Evolutionary conservation across 306 rosid genomes (phyloP), one percentile per base, ranked within the genome.

Genomic region (Psophocarpus tetragonolobus): DNA sequence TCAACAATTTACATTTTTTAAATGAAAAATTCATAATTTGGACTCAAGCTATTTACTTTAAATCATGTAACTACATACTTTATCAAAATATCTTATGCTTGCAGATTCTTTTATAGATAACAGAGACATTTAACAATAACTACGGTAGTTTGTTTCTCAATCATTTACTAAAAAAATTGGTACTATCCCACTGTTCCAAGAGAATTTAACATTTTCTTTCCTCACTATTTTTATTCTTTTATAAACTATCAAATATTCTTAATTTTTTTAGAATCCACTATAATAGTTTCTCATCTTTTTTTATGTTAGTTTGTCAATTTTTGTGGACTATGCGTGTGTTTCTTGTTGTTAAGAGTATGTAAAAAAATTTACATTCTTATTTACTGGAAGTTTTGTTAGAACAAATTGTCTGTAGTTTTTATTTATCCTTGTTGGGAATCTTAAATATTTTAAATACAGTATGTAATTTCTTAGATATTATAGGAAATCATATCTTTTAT

Each of bases 261-360:
- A 7, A 33, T 11, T 39, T 62, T 64, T 38, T 76, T 13, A 71
- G 74, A 27, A 81, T 32, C 53, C 23, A 39, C 39, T 77, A 15
- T 27, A 61, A 29, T 54, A 39, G 9, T 14, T 26, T 44, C 20
- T 68, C 35, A 8, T 42, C 56, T 77, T 41, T 68, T 60, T 9
- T 15, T 51, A 51, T 42, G 48, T 33, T 56, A 20, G 64, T 65
- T 82, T 54, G 63, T 76, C 18, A 41, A n/a, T 76, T 69, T 36
- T 64, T 63, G 27, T 47, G 4, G 53, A 69, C 50, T 51, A 11
- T 71, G 26, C 54, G 65, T 12, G n/a, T 21, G 24, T 20, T 76
- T 29, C 48, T 71, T 62, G 78, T 32, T 65, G 68, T 67, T 45
- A 24, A 33, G 67, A 58, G 47, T 26, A 18, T 74, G 56, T 26